phyloP scores from a whole-genome alignment of 805 yeast genomes.

The Kazachstania martiniae region DNA sequence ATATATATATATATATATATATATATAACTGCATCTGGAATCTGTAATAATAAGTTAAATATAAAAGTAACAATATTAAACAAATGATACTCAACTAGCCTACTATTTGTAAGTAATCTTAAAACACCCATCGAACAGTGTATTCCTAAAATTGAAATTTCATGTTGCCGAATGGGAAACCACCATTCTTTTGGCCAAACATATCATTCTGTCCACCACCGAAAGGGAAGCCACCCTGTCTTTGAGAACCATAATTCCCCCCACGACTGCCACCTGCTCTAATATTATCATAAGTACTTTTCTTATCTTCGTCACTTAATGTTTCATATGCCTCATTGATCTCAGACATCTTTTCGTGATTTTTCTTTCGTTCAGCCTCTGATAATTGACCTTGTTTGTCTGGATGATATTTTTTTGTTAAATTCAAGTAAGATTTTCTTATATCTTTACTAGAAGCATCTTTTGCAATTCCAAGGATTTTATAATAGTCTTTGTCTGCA shows the following conservation, averaged over 20 bases:
- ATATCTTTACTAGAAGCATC: conserved; percentile 64
- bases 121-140: too few relatives aligned
- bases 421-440: conserved; percentile 68
- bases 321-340: conserved; percentile 90
- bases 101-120: too few relatives aligned
- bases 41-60: too few relatives aligned
- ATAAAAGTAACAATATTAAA: too few relatives aligned
- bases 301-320: conserved; percentile 53
- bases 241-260: neutral
- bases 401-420: conserved; percentile 79
- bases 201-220: conserved; percentile 6
- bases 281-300: conserved; percentile 53
- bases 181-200: conserved; percentile 5
- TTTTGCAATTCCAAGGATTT: conserved; percentile 54
- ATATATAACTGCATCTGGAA: too few relatives aligned
- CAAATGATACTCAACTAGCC: too few relatives aligned
- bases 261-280: conserved; percentile 11
- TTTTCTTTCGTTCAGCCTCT: conserved; percentile 53
- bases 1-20: too few relatives aligned
- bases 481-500: conserved; percentile 62
- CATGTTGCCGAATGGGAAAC: conserved; percentile 13
- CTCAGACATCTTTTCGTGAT: conserved; percentile 79
- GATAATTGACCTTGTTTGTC: conserved; percentile 66
- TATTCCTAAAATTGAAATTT: conserved; percentile 3
- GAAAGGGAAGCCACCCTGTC: conserved; percentile 4